Conservation (phyloP, 805 yeast species). For the Ogataea naganishii region DNA sequence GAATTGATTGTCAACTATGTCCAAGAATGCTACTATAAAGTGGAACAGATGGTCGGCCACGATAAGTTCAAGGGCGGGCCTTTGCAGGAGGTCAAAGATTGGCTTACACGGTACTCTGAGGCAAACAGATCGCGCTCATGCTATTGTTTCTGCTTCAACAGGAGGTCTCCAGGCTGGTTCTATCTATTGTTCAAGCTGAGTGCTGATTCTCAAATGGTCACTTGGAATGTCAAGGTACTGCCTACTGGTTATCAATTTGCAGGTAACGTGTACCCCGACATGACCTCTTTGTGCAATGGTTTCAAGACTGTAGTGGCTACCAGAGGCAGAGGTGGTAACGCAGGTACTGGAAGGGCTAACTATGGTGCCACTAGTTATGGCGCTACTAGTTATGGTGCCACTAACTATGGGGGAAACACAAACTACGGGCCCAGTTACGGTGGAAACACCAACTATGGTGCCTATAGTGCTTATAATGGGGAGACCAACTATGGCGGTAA, state of each 20-base stretch:
- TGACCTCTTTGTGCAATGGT: conserved; percentile 85
- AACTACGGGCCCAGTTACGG: too few species aligned
- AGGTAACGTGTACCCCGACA: conserved; percentile 81
- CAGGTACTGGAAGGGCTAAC: too few species aligned
- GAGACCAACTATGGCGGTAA: too few species aligned
- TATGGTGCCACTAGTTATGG: background rate
- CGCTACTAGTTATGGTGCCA: too few species aligned
- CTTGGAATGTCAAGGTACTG: conserved; percentile 88
- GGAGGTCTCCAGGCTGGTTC: conserved; percentile 92
- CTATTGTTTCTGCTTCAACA: conserved; percentile 86
- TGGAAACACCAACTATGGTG: too few species aligned
- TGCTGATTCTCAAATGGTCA: conserved; percentile 55
- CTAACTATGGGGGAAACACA: too few species aligned
- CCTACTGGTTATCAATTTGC: conserved; percentile 79
- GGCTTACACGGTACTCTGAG: conserved; percentile 81
- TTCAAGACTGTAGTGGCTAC: conserved; percentile 55
- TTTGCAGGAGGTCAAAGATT: conserved; percentile 68
- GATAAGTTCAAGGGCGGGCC: conserved; percentile 87
- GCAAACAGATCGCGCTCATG: conserved; percentile 89
- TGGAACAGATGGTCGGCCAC: conserved; percentile 74
- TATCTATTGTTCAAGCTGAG: conserved; percentile 77
- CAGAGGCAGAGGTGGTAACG: too few species aligned
- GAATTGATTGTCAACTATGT: conserved; percentile 85
- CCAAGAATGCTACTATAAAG: conserved; percentile 72
- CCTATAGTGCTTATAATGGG: too few species aligned